Percentiles rank a stretch among this genome's conserved stretches.
Evolutionary conservation across 352 stramenopile species (phyloP).

Genomic region (Phytopythium montanum): DNA sequence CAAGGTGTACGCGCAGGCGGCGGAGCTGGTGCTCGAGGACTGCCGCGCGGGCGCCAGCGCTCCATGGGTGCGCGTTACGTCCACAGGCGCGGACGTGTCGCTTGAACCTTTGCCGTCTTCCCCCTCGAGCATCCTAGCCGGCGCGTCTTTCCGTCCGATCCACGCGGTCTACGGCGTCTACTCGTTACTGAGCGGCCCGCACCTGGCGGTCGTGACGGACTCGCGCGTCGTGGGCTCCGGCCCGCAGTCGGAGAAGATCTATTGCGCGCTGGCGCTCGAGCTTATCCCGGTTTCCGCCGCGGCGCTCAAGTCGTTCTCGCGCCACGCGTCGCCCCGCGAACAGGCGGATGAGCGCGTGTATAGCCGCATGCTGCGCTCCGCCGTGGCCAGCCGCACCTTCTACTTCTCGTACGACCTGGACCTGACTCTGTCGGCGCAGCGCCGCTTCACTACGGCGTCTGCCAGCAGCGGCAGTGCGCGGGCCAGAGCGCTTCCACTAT

Average conservation of each 20-base stretch:
- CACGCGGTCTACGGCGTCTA: slow-evolving; percentile 67
- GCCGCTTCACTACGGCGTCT: slow-evolving; percentile 22
- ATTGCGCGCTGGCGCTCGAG: slow-evolving; percentile 44
- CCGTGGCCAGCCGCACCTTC: slow-evolving; percentile 49
- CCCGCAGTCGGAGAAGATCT: slow-evolving; percentile 55
- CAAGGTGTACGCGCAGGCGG: slow-evolving; percentile 68
- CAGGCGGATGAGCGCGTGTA: slow-evolving; percentile 53
- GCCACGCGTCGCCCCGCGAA: slow-evolving; percentile 50
- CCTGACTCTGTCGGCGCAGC: slow-evolving; percentile 57
- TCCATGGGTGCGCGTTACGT: slow-evolving; percentile 49
- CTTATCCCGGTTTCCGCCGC: slow-evolving; percentile 49
- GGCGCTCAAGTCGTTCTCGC: slow-evolving; percentile 45
- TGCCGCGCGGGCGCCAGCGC: slow-evolving; percentile 60
- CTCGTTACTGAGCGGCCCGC: slow-evolving; percentile 50
- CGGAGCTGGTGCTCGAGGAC: slow-evolving; percentile 77
- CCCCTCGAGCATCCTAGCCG: slow-evolving; percentile 17
- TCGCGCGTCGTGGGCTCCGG: slow-evolving; percentile 58
- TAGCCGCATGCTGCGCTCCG: slow-evolving; percentile 47
- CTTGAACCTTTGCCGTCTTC: slow-evolving; percentile 30
- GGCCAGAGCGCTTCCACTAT: slow-evolving; percentile 30
- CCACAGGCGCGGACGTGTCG: slow-evolving; percentile 32
- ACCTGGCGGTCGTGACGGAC: slow-evolving; percentile 54
- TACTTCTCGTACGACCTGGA: slow-evolving; percentile 74
- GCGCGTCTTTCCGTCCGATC: slow-evolving; percentile 22
- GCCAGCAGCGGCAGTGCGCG: background rate